phyloP scores from a whole-genome alignment of 495 filamentous ascomycete genomes.

The Neurospora africana region DNA sequence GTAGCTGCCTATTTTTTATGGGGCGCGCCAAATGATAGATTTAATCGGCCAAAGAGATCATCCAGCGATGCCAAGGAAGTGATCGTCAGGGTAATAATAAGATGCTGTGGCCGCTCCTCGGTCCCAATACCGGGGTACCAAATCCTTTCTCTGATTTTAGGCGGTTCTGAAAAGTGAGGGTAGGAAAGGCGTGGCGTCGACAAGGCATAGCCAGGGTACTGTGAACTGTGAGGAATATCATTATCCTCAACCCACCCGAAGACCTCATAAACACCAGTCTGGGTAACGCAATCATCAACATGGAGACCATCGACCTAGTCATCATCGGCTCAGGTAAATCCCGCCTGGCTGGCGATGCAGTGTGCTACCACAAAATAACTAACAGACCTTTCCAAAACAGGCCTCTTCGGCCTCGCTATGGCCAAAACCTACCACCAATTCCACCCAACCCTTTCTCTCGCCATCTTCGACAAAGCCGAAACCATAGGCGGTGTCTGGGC shows the following conservation, averaged over 20 bases:
- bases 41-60: background rate
- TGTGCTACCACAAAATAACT: too few species aligned
- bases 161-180: background rate
- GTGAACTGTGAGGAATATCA: background rate
- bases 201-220: background rate
- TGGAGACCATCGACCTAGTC: constrained; percentile 35
- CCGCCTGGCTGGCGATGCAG: too few species aligned
- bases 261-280: background rate
- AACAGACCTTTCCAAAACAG: constrained; percentile 11
- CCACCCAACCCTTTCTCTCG: constrained; percentile 27
- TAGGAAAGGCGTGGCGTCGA: background rate
- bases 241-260: background rate
- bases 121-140: background rate
- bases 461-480: constrained; percentile 28
- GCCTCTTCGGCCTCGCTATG: constrained; percentile 31
- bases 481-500: constrained; percentile 63
- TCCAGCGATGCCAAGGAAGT: background rate
- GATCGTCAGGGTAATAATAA: background rate
- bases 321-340: constrained; percentile 31
- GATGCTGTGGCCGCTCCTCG: background rate
- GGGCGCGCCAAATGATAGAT: too few species aligned
- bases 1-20: too few species aligned
- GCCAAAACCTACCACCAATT: constrained; percentile 33
- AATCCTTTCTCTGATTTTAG: background rate
- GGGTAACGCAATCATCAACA: constrained; percentile 2